phyloP scores from a whole-genome alignment of 202 grass and related monocot genomes.

The Digitaria exilis region DNA sequence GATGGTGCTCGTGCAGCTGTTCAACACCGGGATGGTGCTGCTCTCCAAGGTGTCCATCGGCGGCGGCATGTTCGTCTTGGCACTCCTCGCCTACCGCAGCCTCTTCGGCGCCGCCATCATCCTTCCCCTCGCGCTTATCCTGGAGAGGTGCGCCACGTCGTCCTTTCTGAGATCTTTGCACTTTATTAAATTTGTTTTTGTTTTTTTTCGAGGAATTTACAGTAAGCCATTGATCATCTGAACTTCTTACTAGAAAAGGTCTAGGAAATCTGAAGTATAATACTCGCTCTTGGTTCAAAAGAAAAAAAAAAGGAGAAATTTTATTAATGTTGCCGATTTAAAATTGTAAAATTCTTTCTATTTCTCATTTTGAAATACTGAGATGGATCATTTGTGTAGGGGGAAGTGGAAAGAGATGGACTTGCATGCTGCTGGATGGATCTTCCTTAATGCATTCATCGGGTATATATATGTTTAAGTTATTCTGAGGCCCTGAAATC shows the following conservation, averaged over 20 bases:
- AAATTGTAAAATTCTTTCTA: no score
- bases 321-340: neutral
- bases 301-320: no score
- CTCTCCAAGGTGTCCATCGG: slow-evolving; percentile 56
- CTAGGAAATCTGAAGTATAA: no score
- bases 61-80: slow-evolving; percentile 50
- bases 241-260: no score
- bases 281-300: no score
- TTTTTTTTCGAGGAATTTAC: no score
- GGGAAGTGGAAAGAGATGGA: slow-evolving; percentile 48
- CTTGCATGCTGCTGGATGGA: slow-evolving; percentile 44
- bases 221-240: no score
- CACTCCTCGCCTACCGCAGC: slow-evolving; percentile 58
- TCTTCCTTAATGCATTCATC: slow-evolving; percentile 52
- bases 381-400: slow-evolving; percentile 14
- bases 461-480: slow-evolving; percentile 27
- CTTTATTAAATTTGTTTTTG: no score
- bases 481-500: neutral
- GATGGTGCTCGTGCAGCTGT: slow-evolving; percentile 61
- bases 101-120: slow-evolving; percentile 43
- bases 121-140: slow-evolving; percentile 44
- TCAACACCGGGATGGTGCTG: slow-evolving; percentile 50
- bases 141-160: slow-evolving; percentile 39
- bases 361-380: no score
- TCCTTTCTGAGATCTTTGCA: no score